Conservation (phyloP, 2,329 filamentous ascomycete genomes). For the Phialophora tarda region DNA sequence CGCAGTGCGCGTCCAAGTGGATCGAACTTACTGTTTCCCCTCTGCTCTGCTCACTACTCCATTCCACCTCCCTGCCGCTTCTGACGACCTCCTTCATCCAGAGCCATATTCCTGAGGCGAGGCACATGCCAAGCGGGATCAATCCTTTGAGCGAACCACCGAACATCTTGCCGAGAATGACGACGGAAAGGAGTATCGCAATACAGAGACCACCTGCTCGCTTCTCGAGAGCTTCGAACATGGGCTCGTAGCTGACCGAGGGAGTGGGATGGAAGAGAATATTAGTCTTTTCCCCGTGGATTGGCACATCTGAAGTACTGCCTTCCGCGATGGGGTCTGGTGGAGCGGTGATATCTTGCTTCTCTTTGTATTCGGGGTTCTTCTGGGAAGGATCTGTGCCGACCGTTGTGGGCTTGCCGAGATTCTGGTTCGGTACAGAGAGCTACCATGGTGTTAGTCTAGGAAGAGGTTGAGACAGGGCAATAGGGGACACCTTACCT, state of each 20-base stretch:
- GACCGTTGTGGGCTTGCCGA: conserved; percentile 70
- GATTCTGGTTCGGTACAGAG: conserved; percentile 86
- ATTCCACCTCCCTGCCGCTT: conserved; percentile 82
- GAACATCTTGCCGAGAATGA: conserved; percentile 78
- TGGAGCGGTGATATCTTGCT: conserved; percentile 87
- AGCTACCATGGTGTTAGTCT: conserved; percentile 56
- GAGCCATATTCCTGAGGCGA: conserved; percentile 79
- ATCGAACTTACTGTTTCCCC: conserved; percentile 69
- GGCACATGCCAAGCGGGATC: conserved; percentile 71
- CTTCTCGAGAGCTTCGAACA: conserved; percentile 77
- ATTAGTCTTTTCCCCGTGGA: conserved; percentile 95
- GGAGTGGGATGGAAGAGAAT: conserved; percentile 95
- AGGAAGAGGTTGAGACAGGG: conserved; percentile 8
- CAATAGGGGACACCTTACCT: conserved; percentile 54
- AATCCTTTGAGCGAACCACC: conserved; percentile 78
- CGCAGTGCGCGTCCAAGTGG: not conserved
- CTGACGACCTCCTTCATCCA: conserved; percentile 89
- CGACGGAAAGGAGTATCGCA: conserved; percentile 72
- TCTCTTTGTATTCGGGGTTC: conserved; percentile 78
- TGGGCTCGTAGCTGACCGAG: conserved; percentile 85
- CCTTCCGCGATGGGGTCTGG: conserved; percentile 83
- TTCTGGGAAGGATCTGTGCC: conserved; percentile 74
- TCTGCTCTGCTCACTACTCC: conserved; percentile 83
- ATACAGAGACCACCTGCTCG: conserved; percentile 73
- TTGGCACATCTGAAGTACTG: conserved; percentile 89